Evolutionary conservation across 108 stramenopile genomes (phyloP).

Genomic region (Nitzschia sp.): DNA sequence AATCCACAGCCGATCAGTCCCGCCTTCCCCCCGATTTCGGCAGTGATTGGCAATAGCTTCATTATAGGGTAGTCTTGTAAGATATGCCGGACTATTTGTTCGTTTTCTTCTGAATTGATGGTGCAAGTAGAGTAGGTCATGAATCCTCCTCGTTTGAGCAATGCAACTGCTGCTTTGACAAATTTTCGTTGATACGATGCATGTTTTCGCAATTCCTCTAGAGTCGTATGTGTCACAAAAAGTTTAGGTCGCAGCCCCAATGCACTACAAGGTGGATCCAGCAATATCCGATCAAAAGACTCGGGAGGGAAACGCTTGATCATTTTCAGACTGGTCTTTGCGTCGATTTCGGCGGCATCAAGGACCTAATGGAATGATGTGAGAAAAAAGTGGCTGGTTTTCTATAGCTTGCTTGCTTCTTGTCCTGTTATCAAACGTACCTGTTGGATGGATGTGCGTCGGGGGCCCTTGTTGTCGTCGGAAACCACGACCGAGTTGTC

Average conservation of each 20-base stretch:
- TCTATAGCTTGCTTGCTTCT: not conserved
- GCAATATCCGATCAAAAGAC: conserved; percentile 75
- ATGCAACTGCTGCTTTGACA: conserved; percentile 42
- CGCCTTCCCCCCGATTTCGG: conserved; percentile 2
- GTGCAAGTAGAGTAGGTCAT: conserved; percentile 83
- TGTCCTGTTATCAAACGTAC: conserved; percentile 27
- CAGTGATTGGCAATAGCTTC: conserved; percentile 55
- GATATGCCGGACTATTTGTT: conserved; percentile 59
- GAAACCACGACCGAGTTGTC: not conserved
- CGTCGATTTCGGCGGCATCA: conserved; percentile 28
- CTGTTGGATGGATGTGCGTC: not conserved
- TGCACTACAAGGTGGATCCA: conserved; percentile 82
- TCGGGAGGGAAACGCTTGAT: conserved; percentile 55
- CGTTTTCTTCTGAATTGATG: conserved; percentile 63
- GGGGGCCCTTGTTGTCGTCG: too few relatives aligned
- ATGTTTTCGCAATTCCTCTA: conserved; percentile 47
- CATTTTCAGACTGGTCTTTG: conserved; percentile 41
- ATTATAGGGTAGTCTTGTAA: conserved; percentile 52
- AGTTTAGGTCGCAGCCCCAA: conserved; percentile 78
- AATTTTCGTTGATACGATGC: conserved; percentile 65
- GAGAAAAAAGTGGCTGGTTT: not conserved
- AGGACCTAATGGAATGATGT: conserved; percentile 30
- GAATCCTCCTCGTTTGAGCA: conserved; percentile 61
- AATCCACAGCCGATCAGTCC: conserved; percentile 55
- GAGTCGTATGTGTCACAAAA: conserved; percentile 31